These are phyloP conservation scores for Cucurbita moschata DNA, from an alignment of 306 rosid genomes.

Conservation along the genomic window DNA sequence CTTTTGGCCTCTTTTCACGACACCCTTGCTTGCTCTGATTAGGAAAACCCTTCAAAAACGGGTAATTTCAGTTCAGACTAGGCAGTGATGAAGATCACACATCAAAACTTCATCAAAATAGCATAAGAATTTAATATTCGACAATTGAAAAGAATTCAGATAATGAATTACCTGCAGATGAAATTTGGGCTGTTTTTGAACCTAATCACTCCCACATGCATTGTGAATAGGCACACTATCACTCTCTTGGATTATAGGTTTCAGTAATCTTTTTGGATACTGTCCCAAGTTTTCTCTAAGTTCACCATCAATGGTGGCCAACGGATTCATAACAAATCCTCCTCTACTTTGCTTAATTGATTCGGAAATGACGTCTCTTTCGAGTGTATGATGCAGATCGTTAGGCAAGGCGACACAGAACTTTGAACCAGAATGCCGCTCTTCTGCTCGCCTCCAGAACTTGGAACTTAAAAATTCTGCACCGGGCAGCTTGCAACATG, in stretches of 20 bases:
- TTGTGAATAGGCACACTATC: constrained; percentile 25
- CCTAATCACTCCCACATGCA: constrained; percentile 26
- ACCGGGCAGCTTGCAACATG: constrained; percentile 87
- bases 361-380: constrained; percentile 28
- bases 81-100: not conserved
- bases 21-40: not conserved
- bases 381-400: constrained; percentile 17
- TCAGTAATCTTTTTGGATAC: constrained; percentile 19
- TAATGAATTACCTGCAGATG: constrained; percentile 16
- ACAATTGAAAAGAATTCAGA: not conserved
- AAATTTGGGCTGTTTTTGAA: constrained; percentile 22
- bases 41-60: not conserved
- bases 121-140: not conserved
- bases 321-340: constrained; percentile 24
- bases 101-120: not conserved
- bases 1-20: constrained; percentile 1
- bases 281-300: constrained; percentile 21
- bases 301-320: constrained; percentile 22
- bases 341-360: constrained; percentile 17
- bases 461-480: constrained; percentile 83
- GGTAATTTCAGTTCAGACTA: not conserved
- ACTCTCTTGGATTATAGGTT: constrained; percentile 20
- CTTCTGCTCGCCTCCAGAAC: constrained; percentile 78
- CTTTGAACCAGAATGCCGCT: constrained; percentile 42
- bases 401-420: constrained; percentile 24